Base-by-base conservation (phyloP, 1,284 basidiomycete genomes). In the Cryptococcus maquisensis region DNA sequence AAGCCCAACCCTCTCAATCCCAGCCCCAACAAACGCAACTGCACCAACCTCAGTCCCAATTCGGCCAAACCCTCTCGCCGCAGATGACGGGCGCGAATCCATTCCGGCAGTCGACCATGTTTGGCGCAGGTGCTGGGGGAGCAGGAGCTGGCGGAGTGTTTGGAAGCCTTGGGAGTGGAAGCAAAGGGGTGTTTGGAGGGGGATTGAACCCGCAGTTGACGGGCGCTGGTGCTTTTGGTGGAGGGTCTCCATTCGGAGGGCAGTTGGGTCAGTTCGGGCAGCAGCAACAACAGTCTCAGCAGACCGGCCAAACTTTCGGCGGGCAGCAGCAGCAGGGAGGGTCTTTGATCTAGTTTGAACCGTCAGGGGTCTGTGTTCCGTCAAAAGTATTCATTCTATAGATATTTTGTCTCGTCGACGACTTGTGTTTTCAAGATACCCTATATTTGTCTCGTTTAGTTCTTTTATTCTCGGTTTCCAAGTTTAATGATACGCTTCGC, bases 21-120 rank as follows among this genome's bases (percentile, higher is more conserved):
- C 43, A 21, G 23, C n/a, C 44, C 16, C 51, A 15, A 28, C 24
- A 47, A 26, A 16, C 15, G 48, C 18, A 36, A 37, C 44, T 28
- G 44, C 28, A 32, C 28, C 28, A 32, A 32, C 28, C 28, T 6
- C 28, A 32, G 10, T 32, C 28, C 4, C 28, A 32, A 32, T 32
- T 32, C 28, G 28, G 28, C 28, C 28, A 32, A 32, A 32, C 28
- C 28, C 28, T 32, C 28, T 16, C 43, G 9, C 20, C 64, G 7
- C 70, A 71, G 47, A 52, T 52, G 51, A 72, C 68, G 1, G 71
- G 70, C 2, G 93, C 63, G 9, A 74, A 74, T 47, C 72, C 72
- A 12, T 74, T 74, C 63, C 60, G 71, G 47, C 65, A 66, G 48
- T 51, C 51, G 16, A 55, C 45, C n/a, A 51, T 61, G 55, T 48